Conservation (phyloP, 2,329 filamentous ascomycete genomes). For the Sphaerostilbella broomeana region DNA sequence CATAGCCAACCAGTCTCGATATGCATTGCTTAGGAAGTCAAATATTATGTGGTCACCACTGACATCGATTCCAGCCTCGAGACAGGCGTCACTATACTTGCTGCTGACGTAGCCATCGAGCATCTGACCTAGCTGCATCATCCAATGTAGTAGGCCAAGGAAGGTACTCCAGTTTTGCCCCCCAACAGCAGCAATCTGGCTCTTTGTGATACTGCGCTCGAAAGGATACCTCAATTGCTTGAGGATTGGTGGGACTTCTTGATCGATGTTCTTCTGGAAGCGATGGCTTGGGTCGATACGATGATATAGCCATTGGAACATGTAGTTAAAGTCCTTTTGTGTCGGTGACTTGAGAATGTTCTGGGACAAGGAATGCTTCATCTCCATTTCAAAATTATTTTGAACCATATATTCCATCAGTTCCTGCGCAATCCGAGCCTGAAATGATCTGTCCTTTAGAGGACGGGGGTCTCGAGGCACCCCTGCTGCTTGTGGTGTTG, state of each 20-base stretch:
- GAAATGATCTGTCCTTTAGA: conserved; percentile 72
- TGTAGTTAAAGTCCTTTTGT: conserved; percentile 95
- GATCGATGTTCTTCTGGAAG: conserved; percentile 91
- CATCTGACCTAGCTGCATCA: conserved; percentile 97
- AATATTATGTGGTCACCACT: conserved; percentile 90
- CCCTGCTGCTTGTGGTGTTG: conserved; percentile 72
- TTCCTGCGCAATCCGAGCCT: conserved; percentile 79
- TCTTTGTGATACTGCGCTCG: conserved; percentile 93
- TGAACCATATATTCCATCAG: conserved; percentile 85
- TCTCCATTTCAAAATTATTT: conserved; percentile 96
- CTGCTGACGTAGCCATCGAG: conserved; percentile 74
- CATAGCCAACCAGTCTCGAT: conserved; percentile 88
- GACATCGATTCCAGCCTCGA: conserved; percentile 82
- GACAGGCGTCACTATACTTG: conserved; percentile 83
- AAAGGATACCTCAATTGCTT: conserved; percentile 94
- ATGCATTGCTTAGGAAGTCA: conserved; percentile 81
- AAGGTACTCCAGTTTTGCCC: conserved; percentile 97
- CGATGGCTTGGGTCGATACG: conserved; percentile 90
- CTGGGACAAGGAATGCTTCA: conserved; percentile 86
- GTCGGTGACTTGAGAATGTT: conserved; percentile 92
- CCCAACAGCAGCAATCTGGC: conserved; percentile 87
- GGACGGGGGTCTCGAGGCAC: conserved; percentile 82
- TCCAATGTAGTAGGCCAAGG: conserved; percentile 90
- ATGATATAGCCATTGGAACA: conserved; percentile 97
- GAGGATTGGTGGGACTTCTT: conserved; percentile 85